These are phyloP conservation scores for Suillus sp. DNA, from an alignment of 768 basidiomycete species.

Conservation along the genomic window DNA sequence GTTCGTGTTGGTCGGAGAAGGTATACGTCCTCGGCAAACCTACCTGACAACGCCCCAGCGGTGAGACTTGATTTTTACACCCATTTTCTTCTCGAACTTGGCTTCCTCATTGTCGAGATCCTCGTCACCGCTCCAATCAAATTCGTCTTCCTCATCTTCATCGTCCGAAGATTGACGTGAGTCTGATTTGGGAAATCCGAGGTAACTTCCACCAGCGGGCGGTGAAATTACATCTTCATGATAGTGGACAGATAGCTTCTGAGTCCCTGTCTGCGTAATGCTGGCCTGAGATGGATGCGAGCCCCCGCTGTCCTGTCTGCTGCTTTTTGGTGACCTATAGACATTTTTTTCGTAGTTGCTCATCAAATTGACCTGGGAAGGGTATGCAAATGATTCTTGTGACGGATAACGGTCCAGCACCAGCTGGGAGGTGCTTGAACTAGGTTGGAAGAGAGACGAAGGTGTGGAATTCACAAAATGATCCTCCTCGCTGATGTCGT, in stretches of 20 bases:
- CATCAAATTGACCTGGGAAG: conserved; percentile 25
- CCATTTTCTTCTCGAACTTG: conserved; percentile 64
- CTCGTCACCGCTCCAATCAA: conserved; percentile 80
- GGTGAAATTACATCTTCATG: conserved; percentile 41
- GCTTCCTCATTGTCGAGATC: conserved; percentile 72
- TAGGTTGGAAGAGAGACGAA: conserved; percentile 42
- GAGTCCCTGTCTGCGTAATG: conserved; percentile 18
- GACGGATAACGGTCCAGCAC: conserved; percentile 24
- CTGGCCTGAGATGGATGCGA: conserved; percentile 18
- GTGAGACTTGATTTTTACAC: conserved; percentile 42
- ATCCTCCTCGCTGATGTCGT: conserved; percentile 23
- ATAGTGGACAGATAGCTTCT: conserved; percentile 56
- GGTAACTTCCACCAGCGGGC: conserved; percentile 22
- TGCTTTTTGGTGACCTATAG: neutral
- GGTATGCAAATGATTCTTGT: conserved; percentile 27
- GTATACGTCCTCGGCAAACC: conserved; percentile 16
- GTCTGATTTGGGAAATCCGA: conserved; percentile 36
- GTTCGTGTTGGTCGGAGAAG: conserved; percentile 3
- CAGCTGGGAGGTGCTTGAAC: conserved; percentile 38
- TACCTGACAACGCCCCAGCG: conserved; percentile 61
- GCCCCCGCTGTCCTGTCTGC: conserved; percentile 17
- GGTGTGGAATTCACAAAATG: conserved; percentile 21
- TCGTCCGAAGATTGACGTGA: conserved; percentile 52
- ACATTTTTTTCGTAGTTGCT: conserved; percentile 19
- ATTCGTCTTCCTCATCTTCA: conserved; percentile 57